Conservation (phyloP, 768 basidiomycete species). For the Lepiota venenata region DNA sequence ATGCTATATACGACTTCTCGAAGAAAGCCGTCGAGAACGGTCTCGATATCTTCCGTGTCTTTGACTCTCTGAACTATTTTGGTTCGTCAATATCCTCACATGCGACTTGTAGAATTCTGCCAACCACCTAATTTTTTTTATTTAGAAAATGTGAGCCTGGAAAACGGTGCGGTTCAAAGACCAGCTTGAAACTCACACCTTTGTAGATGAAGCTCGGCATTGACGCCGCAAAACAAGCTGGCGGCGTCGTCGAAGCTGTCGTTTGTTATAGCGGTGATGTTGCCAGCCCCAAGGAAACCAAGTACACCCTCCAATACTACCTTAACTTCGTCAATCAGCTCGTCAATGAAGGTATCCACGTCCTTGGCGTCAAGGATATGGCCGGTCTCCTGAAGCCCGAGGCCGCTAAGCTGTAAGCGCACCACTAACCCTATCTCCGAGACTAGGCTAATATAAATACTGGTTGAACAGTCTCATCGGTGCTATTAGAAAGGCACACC, state of each 20-base stretch:
- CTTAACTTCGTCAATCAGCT: constrained; percentile 93
- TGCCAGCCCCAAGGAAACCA: constrained; percentile 89
- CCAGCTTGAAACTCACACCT: background rate
- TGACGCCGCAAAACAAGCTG: constrained; percentile 99
- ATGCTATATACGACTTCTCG: constrained; percentile 99
- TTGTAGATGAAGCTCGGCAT: constrained; percentile 93
- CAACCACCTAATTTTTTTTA: background rate
- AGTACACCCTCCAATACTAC: constrained; percentile 98
- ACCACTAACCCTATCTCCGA: constrained; percentile 12
- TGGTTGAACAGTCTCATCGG: constrained; percentile 68
- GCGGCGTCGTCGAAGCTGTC: constrained; percentile 95
- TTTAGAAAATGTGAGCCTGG: constrained; percentile 64
- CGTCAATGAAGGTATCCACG: constrained; percentile 92
- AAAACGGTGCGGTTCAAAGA: background rate
- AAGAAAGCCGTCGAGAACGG: constrained; percentile 99
- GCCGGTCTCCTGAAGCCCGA: constrained; percentile 94
- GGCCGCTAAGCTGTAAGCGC: constrained; percentile 79
- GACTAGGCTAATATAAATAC: background rate
- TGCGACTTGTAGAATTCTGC: background rate
- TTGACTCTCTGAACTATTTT: constrained; percentile 98
- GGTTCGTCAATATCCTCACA: constrained; percentile 45
- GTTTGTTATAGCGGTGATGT: constrained; percentile 99
- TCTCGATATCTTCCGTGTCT: constrained; percentile 98
- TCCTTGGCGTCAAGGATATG: constrained; percentile 99
- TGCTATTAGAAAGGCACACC: constrained; percentile 93